Base-by-base conservation (phyloP, 2,329 filamentous ascomycete genomes). In the Phaeosphaeriaceae sp. region DNA sequence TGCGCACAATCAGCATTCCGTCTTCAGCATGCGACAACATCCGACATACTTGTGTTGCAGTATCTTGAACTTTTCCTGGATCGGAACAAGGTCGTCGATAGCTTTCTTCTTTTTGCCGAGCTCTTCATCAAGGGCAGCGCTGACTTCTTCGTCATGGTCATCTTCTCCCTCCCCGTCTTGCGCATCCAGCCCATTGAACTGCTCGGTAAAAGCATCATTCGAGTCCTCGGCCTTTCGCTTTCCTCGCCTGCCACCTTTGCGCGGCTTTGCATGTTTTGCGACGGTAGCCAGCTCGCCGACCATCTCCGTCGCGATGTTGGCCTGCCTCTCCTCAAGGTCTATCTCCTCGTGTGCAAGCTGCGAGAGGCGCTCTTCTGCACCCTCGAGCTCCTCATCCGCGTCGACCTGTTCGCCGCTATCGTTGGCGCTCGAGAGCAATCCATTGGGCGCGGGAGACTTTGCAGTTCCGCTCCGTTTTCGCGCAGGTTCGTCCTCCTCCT, bases 31-130 rank as follows among this genome's bases (percentile, higher is more conserved):
- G 19, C 15, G 24, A 24, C 20, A 20, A 17, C 21, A 22, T n/a
- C 19, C 31, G 48, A 78, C 84, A 68, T 74, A 91, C 89, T 88
- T 89, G 63, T 93, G 93, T 70, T 93, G 87, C 72, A 98, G 91
- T 19, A 90, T 86, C 58, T 89, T 88, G 79, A 99, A 99, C 73
- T 95, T 91, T 75, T 90, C 90, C 75, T 98, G 94, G 45, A 99
- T 90, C 19, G 87, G 86, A 19, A 87, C 84, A 68, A 97, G 85
- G 65, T 92, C 88, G 55, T 93, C 91, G 72, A 93, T 89, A 0
- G 93, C 93, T 33, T 86, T 86, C 71, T 88, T 89, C 79, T 94
- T 95, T 72, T 88, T 89, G 70, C 91, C 87, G 64, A 91, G 91
- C 61, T 79, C 77, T 70, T 79, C 78, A 50, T 79, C 77, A 9